These are phyloP conservation scores for Stachybotrys echinatus DNA, from an alignment of 2,329 filamentous ascomycete species.

Conservation along the genomic window DNA sequence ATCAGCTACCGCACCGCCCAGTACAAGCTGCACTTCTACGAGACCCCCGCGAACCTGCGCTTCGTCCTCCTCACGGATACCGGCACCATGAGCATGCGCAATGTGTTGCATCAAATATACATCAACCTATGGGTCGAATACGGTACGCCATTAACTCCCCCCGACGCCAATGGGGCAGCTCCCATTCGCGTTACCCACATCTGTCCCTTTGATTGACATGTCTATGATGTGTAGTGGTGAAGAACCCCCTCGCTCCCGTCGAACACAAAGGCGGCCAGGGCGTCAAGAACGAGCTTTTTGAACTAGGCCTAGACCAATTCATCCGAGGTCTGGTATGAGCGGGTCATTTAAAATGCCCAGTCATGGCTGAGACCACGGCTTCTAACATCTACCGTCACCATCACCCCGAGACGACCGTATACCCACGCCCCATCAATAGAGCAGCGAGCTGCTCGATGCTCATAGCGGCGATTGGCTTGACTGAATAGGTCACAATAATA, in stretches of 20 bases:
- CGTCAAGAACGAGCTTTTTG: constrained; percentile 67
- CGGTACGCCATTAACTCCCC: too few relatives aligned
- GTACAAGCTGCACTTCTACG: constrained; percentile 99
- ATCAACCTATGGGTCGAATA: constrained; percentile 98
- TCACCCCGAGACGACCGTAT: not conserved
- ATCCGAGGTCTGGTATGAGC: constrained; percentile 58
- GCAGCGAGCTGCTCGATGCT: too few relatives aligned
- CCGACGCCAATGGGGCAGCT: constrained; percentile 8
- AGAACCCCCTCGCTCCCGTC: constrained; percentile 63
- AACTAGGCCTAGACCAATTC: constrained; percentile 71
- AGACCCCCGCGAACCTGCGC: constrained; percentile 91
- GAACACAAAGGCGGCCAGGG: constrained; percentile 65
- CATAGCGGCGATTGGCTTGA: too few relatives aligned
- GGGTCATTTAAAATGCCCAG: constrained; percentile 6
- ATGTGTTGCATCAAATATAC: constrained; percentile 96
- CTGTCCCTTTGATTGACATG: not conserved
- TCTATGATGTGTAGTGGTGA: constrained; percentile 65
- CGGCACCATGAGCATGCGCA: constrained; percentile 81
- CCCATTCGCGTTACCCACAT: not conserved
- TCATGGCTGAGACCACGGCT: not conserved
- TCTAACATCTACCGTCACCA: not conserved
- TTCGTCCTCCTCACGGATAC: constrained; percentile 96
- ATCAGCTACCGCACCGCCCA: constrained; percentile 88
- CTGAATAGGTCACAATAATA: too few relatives aligned
- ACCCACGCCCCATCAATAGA: too few relatives aligned